Evolutionary conservation across 495 filamentous ascomycete species (phyloP).

Genomic region (Talaromyces adpressus): DNA sequence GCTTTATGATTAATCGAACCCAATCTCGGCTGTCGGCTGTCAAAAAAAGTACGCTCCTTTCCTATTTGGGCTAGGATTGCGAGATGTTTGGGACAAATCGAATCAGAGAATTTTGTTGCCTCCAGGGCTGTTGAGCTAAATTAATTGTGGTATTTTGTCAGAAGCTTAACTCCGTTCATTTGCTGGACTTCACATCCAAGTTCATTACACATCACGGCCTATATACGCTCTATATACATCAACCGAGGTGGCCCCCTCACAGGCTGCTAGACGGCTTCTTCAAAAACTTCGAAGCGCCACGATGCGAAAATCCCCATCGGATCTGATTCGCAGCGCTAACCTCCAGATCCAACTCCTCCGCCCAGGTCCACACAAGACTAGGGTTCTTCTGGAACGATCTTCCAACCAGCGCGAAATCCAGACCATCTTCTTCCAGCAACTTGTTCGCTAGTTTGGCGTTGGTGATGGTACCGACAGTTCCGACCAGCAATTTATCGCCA

Average conservation of each 20-base stretch:
- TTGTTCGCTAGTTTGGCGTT: conserved; percentile 33
- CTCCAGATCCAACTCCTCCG: conserved; percentile 53
- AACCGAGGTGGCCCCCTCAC: not conserved
- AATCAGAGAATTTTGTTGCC: not conserved
- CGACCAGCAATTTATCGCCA: conserved; percentile 35
- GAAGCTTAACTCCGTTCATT: not conserved
- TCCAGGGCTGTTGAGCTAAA: not conserved
- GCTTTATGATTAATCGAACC: not conserved
- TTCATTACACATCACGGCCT: not conserved
- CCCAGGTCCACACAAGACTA: conserved; percentile 55
- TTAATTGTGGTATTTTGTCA: not conserved
- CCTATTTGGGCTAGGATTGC: not conserved
- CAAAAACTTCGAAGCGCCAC: conserved; percentile 7
- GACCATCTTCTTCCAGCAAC: conserved; percentile 36
- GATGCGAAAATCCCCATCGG: conserved; percentile 38
- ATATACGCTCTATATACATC: not conserved
- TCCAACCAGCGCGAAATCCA: conserved; percentile 44
- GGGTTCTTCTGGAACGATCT: conserved; percentile 56
- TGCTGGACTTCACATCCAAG: not conserved
- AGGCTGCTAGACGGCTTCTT: not conserved
- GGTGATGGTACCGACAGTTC: conserved; percentile 45
- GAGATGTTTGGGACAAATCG: not conserved
- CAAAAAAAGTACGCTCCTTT: not conserved
- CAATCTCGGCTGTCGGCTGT: not conserved
- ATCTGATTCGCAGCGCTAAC: conserved; percentile 59